phyloP scores from a whole-genome alignment of 2,329 filamentous ascomycete genomes.

The Lachnellula occidentalis region DNA sequence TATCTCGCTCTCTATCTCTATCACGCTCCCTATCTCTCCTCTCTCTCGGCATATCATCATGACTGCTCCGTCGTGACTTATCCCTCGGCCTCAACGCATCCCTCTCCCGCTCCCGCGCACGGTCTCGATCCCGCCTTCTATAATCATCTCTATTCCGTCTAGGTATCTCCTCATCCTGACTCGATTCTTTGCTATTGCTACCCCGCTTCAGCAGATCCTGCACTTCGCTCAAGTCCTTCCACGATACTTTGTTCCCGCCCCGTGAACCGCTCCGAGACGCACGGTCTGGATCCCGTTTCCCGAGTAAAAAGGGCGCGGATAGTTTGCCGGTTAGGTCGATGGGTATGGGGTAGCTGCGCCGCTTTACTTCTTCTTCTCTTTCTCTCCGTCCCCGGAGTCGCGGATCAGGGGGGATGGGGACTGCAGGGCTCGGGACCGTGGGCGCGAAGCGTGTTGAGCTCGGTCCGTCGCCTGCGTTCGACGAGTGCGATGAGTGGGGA shows the following conservation, averaged over 20 bases:
- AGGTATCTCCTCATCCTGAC: constrained; percentile 6
- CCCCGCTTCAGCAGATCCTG: constrained; percentile 8
- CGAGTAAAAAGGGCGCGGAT: constrained; percentile 25
- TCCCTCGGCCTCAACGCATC: background rate
- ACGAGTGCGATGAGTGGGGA: constrained; percentile 3
- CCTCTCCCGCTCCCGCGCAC: constrained; percentile 8
- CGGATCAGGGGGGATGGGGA: constrained; percentile 6
- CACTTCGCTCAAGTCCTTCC: constrained; percentile 20
- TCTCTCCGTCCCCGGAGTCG: constrained; percentile 20
- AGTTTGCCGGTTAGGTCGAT: constrained; percentile 28
- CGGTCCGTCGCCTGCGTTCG: constrained; percentile 1
- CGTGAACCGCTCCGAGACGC: constrained; percentile 8
- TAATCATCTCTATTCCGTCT: constrained; percentile 5
- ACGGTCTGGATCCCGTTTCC: constrained; percentile 32
- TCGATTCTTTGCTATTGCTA: constrained; percentile 15
- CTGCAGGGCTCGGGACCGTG: constrained; percentile 8
- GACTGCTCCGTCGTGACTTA: constrained; percentile 5
- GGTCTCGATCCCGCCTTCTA: constrained; percentile 13
- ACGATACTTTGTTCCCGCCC: constrained; percentile 14
- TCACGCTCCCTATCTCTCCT: constrained; percentile 11
- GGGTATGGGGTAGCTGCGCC: constrained; percentile 21
- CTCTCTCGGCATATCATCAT: constrained; percentile 6
- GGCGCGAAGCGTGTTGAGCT: constrained; percentile 1
- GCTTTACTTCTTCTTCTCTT: constrained; percentile 18
- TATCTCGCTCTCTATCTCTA: constrained; percentile 14